phyloP scores from a whole-genome alignment of 2,329 filamentous ascomycete genomes.

The Cercospora sp. region DNA sequence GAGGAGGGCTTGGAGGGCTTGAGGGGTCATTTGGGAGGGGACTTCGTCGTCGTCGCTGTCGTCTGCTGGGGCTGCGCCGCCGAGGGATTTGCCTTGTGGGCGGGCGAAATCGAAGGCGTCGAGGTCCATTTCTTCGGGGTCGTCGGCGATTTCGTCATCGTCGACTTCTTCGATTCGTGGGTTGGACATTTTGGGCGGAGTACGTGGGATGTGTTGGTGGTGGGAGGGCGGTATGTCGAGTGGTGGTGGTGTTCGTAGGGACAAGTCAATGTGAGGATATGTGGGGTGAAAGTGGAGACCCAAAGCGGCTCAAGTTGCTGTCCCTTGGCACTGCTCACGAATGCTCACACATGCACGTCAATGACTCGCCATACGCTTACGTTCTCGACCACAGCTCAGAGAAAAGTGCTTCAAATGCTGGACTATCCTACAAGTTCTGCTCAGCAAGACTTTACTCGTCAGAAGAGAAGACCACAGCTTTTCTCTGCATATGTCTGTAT shows the following conservation, averaged over 20 bases:
- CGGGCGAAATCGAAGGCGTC: slow-evolving; percentile 60
- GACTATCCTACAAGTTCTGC: neutral
- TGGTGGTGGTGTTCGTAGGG: neutral
- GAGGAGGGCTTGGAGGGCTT: slow-evolving; percentile 14
- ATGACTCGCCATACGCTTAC: neutral
- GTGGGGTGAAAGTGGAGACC: slow-evolving; percentile 1
- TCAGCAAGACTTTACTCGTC: neutral
- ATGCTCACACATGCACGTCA: neutral
- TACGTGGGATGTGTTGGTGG: neutral
- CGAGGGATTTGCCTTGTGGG: slow-evolving; percentile 31
- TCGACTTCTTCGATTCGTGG: slow-evolving; percentile 90
- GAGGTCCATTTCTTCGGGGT: slow-evolving; percentile 84
- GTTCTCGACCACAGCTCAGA: neutral
- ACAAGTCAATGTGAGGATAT: neutral
- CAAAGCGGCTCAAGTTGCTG: neutral
- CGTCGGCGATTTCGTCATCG: slow-evolving; percentile 65
- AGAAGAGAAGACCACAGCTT: neutral
- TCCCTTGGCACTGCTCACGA: neutral
- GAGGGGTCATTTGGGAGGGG: slow-evolving; percentile 27
- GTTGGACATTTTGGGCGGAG: slow-evolving; percentile 65
- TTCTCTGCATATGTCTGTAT: slow-evolving; percentile 12
- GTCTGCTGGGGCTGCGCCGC: slow-evolving; percentile 20
- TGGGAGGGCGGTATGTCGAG: neutral
- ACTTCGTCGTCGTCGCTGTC: slow-evolving; percentile 22
- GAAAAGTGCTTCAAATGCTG: neutral